Conservation (phyloP, 129 eudicot genomes). For the Mikania micrantha region DNA sequence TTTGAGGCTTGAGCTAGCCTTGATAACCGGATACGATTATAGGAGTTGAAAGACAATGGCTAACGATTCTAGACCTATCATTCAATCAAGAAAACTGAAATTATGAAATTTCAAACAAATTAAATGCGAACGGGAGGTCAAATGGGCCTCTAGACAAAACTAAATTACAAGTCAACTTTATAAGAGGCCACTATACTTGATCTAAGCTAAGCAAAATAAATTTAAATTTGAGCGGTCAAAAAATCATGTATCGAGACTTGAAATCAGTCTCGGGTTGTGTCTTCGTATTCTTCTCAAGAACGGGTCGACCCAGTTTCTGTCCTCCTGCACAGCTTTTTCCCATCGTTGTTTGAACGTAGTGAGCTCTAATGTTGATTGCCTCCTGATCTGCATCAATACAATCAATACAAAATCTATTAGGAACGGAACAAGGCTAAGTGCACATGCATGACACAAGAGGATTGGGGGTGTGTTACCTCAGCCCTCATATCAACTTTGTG, state of each 20-base stretch:
- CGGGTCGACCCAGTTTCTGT: slow-evolving; percentile 69
- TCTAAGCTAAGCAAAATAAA: slow-evolving; percentile 18
- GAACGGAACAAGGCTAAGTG: background rate
- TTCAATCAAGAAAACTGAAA: background rate
- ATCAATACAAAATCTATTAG: background rate
- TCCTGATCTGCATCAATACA: slow-evolving; percentile 51
- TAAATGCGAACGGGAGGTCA: slow-evolving; percentile 27
- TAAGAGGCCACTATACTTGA: slow-evolving; percentile 14
- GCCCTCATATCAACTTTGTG: slow-evolving; percentile 44
- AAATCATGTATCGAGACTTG: slow-evolving; percentile 21
- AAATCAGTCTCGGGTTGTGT: slow-evolving; percentile 14
- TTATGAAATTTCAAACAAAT: slow-evolving; percentile 9
- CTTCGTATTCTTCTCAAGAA: slow-evolving; percentile 34
- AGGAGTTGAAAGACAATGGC: background rate
- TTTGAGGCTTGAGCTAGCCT: background rate
- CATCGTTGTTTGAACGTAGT: slow-evolving; percentile 66
- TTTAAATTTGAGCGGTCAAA: slow-evolving; percentile 13
- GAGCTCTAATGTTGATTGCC: slow-evolving; percentile 73
- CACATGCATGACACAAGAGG: background rate
- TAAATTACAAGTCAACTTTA: slow-evolving; percentile 27
- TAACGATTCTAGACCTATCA: background rate
- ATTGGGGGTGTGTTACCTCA: slow-evolving; percentile 48
- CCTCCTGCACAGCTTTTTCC: slow-evolving; percentile 68
- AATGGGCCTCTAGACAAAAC: slow-evolving; percentile 33
- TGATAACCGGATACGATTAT: background rate